Conservation (phyloP, 148 eudicot genomes). For the Persicaria tinctoria region DNA sequence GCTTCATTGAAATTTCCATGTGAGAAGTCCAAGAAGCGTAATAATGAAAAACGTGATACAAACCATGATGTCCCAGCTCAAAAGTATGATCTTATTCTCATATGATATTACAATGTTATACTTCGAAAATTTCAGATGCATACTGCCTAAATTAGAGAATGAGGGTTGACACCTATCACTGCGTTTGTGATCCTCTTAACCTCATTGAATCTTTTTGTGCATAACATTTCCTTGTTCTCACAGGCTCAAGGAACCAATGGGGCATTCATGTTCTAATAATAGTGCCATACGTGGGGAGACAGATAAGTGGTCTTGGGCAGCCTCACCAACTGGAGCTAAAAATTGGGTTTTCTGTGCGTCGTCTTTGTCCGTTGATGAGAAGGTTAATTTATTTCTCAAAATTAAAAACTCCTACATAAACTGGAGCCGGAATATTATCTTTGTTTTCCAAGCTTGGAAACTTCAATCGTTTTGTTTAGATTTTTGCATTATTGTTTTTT, state of each 20-base stretch:
- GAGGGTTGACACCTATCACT: too few relatives aligned
- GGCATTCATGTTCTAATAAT: neutral
- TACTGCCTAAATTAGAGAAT: neutral
- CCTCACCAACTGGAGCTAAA: slow-evolving; percentile 28
- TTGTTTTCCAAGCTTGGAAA: too few relatives aligned
- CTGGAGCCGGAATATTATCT: too few relatives aligned
- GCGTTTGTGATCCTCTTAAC: neutral
- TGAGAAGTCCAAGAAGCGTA: slow-evolving; percentile 47
- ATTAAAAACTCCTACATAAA: neutral
- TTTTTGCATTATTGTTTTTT: neutral
- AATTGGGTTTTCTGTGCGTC: slow-evolving; percentile 82
- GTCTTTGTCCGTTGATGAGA: slow-evolving; percentile 67
- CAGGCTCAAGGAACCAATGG: neutral
- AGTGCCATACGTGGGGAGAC: neutral
- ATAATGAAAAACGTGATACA: slow-evolving; percentile 9
- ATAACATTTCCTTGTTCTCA: neutral
- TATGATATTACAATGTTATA: neutral
- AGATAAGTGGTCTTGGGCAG: slow-evolving; percentile 27
- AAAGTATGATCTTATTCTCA: slow-evolving; percentile 29
- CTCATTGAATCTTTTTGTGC: neutral
- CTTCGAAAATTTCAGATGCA: neutral
- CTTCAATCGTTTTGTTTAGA: neutral
- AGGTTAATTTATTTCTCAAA: slow-evolving; percentile 37
- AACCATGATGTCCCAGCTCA: slow-evolving; percentile 22
- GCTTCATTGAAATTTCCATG: slow-evolving; percentile 56